phyloP scores from a whole-genome alignment of 768 basidiomycete species.

The Termitomyces eurrhizus region DNA sequence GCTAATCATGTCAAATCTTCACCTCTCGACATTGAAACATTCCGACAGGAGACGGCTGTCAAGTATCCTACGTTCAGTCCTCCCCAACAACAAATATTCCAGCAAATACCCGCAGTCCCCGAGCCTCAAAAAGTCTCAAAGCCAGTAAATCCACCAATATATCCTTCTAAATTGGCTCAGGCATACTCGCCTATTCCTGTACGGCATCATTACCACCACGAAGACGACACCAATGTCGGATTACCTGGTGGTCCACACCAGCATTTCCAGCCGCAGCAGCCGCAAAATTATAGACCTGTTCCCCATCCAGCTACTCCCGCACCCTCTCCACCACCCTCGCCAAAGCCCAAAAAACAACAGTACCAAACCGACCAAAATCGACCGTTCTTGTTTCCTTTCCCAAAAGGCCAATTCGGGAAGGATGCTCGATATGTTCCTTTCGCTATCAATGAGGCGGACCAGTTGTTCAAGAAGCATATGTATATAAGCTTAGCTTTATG shows the following conservation, averaged over 20 bases:
- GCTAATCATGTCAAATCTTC: constrained; percentile 80
- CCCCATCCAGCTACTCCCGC: constrained; percentile 86
- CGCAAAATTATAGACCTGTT: constrained; percentile 32
- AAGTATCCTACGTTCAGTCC: constrained; percentile 95
- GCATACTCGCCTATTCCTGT: constrained; percentile 92
- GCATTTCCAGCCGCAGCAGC: constrained; percentile 31
- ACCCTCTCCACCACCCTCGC: constrained; percentile 77
- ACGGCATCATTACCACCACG: constrained; percentile 92
- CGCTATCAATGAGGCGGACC: constrained; percentile 94
- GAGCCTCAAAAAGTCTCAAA: constrained; percentile 30
- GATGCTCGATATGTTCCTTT: constrained; percentile 80
- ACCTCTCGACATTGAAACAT: constrained; percentile 85
- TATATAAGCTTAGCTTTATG: constrained; percentile 82
- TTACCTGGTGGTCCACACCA: constrained; percentile 30
- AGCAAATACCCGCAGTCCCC: constrained; percentile 24
- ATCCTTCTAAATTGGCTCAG: constrained; percentile 72
- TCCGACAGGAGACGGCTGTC: constrained; percentile 85
- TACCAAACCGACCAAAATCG: constrained; percentile 95
- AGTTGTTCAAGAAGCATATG: constrained; percentile 85
- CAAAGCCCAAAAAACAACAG: constrained; percentile 96
- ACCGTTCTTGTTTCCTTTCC: constrained; percentile 96
- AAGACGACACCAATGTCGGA: constrained; percentile 53
- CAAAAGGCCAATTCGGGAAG: constrained; percentile 53
- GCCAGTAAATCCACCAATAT: constrained; percentile 29
- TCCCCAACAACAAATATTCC: constrained; percentile 39